These are phyloP conservation scores for Coniochaeta sp. DNA, from an alignment of 2,329 filamentous ascomycete species.

Conservation along the genomic window DNA sequence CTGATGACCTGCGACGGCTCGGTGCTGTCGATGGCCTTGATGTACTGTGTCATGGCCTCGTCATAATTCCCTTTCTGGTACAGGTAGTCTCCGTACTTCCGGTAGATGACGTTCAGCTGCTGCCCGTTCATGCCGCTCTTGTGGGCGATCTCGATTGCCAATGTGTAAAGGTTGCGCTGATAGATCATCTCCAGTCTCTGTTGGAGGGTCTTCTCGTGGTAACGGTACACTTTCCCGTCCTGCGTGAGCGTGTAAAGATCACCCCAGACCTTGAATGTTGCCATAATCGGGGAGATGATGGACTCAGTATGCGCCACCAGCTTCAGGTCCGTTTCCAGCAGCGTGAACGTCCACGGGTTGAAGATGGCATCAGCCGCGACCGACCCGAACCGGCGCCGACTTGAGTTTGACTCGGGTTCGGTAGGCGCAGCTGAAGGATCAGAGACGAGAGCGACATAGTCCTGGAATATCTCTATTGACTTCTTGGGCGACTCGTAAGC, in stretches of 20 bases:
- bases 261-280: conserved; percentile 81
- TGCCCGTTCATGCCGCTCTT: conserved; percentile 73
- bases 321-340: conserved; percentile 86
- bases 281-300: conserved; percentile 70
- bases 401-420: conserved; percentile 45
- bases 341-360: conserved; percentile 78
- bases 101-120: conserved; percentile 87
- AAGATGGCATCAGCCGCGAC: conserved; percentile 71
- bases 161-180: conserved; percentile 83
- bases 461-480: conserved; percentile 67
- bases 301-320: conserved; percentile 87
- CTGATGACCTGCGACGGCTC: conserved; percentile 94
- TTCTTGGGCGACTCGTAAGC: conserved; percentile 90
- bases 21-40: conserved; percentile 91
- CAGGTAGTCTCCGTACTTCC: conserved; percentile 87
- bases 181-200: conserved; percentile 92
- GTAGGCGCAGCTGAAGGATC: conserved; percentile 56
- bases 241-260: conserved; percentile 85
- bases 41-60: conserved; percentile 97
- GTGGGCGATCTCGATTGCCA: conserved; percentile 88
- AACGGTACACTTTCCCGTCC: conserved; percentile 83
- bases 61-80: conserved; percentile 96
- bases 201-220: conserved; percentile 83
- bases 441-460: conserved; percentile 83
- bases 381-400: conserved; percentile 67